These are phyloP conservation scores for Cladosporium colombiae DNA, from an alignment of 2,329 filamentous ascomycete species.

Conservation along the genomic window DNA sequence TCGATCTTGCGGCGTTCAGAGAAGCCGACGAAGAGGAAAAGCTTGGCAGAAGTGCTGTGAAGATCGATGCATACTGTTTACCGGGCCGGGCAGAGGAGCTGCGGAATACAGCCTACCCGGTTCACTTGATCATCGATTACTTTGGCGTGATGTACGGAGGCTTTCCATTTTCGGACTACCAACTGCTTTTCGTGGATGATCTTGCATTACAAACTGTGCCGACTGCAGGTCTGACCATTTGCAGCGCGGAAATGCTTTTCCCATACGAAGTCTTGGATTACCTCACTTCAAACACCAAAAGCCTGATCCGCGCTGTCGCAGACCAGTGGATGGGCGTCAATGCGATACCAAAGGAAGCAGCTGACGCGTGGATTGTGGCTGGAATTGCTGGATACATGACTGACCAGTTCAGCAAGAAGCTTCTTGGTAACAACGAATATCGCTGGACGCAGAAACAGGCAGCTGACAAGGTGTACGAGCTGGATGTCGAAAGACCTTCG, in stretches of 20 bases:
- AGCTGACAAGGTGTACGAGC: conserved; percentile 76
- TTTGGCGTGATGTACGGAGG: conserved; percentile 85
- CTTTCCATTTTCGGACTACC: conserved; percentile 90
- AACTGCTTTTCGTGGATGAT: conserved; percentile 92
- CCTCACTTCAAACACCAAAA: conserved; percentile 77
- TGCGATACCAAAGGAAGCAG: conserved; percentile 77
- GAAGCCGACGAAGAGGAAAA: conserved; percentile 91
- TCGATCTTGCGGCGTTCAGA: conserved; percentile 79
- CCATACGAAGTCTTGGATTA: conserved; percentile 83
- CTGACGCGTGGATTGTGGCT: conserved; percentile 85
- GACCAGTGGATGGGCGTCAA: conserved; percentile 95
- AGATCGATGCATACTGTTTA: conserved; percentile 87
- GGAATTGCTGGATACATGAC: conserved; percentile 95
- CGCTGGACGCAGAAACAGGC: conserved; percentile 84
- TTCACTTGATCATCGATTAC: conserved; percentile 86
- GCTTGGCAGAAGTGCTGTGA: conserved; percentile 82
- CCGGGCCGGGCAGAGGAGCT: conserved; percentile 81
- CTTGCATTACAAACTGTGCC: conserved; percentile 72
- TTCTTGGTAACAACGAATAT: conserved; percentile 95
- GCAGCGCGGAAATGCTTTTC: conserved; percentile 82
- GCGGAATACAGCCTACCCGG: conserved; percentile 79
- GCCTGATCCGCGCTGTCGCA: conserved; percentile 79
- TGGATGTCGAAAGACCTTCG: conserved; percentile 80
- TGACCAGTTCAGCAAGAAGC: conserved; percentile 83
- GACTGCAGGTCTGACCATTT: conserved; percentile 80